These are phyloP conservation scores for Leishmania turanica DNA, from an alignment of 208 protist species.

Conservation along the genomic window DNA sequence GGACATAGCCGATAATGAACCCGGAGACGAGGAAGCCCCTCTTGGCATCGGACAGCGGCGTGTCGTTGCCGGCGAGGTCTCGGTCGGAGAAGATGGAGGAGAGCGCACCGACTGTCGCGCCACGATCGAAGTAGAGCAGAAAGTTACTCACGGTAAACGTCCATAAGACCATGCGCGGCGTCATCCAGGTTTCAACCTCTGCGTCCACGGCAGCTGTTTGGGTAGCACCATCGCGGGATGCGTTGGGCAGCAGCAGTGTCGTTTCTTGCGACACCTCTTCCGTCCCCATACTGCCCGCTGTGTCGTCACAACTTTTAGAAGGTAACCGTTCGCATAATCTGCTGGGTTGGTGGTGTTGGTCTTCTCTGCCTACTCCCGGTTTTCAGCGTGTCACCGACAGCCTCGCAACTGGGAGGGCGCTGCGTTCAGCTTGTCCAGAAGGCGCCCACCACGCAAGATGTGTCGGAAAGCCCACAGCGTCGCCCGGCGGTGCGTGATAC, in stretches of 20 bases:
- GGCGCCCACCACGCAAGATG: background rate
- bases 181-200: background rate
- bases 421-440: background rate
- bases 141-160: conserved; percentile 79
- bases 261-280: background rate
- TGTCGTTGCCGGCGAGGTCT: conserved; percentile 14
- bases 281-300: background rate
- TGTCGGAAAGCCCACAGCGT: background rate
- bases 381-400: background rate
- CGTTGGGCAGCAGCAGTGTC: background rate
- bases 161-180: conserved; percentile 34
- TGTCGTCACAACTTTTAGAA: background rate
- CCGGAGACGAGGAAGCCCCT: conserved; percentile 65
- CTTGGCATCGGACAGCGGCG: conserved; percentile 46
- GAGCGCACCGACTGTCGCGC: conserved; percentile 56
- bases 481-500: background rate
- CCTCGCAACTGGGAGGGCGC: background rate
- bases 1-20: conserved; percentile 87
- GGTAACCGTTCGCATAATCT: no score
- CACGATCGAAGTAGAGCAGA: conserved; percentile 86
- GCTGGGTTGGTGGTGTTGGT: background rate
- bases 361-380: background rate
- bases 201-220: background rate
- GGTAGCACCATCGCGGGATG: background rate
- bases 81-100: conserved; percentile 44